Evolutionary conservation across 306 rosid species (phyloP), one percentile per base, ranked within the genome.

Genomic region (Dryas octopetala): DNA sequence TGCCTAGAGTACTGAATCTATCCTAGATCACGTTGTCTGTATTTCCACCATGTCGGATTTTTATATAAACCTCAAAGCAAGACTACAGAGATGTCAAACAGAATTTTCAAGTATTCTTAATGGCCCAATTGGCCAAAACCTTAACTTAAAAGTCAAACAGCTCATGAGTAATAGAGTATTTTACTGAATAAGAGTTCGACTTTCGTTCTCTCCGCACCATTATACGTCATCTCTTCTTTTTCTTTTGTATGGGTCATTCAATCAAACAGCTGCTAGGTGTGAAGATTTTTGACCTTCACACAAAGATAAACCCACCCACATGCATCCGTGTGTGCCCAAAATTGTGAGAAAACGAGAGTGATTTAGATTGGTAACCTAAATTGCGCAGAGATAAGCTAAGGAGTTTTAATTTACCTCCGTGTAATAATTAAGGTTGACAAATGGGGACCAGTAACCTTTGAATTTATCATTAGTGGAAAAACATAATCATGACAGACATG

Each of bases 401-500:
- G 61, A 3, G 11, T 19, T 55, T 17, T 55, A n/a, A n/a, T 23
- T 23, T 23, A 23, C 12, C 17, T 55, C 17, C 32, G 11, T 17
- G 28, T 61, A 32, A 61, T 61, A 32, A 61, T 32, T 61, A 61
- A 12, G 45, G 66, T 28, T 61, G 66, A 61, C 46, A 32, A 32
- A 61, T 61, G 7, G 17, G 32, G 62, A 58, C 40, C 14, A 19
- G 9, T 46, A 26, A 11, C 64, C 15, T 26, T 59, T 4, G 41
- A 59, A 17, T 17, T 16, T 53, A 6, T 4, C 59, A n/a, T 6
- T 2, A 53, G 59, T 38, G 74, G 60, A 43, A 53, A 19, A 9
- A 41, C 41, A 55, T 19, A 70, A 53, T 70, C 6, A 40, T 70
- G 75, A 54, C 52, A 54, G 19, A 70, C 66, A 13, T 61, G 63